These are phyloP conservation scores for Lenwebbia sp. DNA, from an alignment of 345 rosid genomes.

Conservation along the genomic window DNA sequence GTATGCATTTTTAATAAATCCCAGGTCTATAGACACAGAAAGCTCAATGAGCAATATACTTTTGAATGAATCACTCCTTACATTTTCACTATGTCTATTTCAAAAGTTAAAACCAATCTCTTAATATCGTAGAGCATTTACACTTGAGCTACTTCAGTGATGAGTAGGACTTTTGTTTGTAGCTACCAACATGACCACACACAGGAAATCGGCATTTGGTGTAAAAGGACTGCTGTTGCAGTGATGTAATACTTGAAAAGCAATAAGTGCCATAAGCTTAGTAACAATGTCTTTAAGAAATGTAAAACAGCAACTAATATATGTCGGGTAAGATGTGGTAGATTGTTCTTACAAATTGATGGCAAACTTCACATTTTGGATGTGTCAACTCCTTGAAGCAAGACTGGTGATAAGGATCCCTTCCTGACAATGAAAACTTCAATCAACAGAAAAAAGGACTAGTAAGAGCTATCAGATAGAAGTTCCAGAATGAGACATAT, in stretches of 20 bases:
- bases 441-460: constrained; percentile 20
- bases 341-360: constrained; percentile 60
- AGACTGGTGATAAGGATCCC: constrained; percentile 67
- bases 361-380: constrained; percentile 97
- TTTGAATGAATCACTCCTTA: background rate
- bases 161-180: background rate
- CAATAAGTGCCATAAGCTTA: background rate
- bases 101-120: background rate
- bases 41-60: background rate
- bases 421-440: constrained; percentile 41
- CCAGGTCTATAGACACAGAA: background rate
- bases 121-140: background rate
- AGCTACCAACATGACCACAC: background rate
- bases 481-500: background rate
- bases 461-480: background rate
- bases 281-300: background rate
- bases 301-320: background rate
- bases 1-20: background rate
- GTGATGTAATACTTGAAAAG: background rate
- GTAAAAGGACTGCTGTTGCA: background rate
- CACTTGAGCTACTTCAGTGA: background rate
- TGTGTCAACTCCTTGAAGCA: constrained; percentile 87
- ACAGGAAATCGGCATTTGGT: background rate
- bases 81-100: background rate
- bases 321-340: background rate